Evolutionary conservation across 176 grass and related monocot genomes (phyloP), one percentile per base, ranked within the genome.

Genomic region (Leersia perrieri): DNA sequence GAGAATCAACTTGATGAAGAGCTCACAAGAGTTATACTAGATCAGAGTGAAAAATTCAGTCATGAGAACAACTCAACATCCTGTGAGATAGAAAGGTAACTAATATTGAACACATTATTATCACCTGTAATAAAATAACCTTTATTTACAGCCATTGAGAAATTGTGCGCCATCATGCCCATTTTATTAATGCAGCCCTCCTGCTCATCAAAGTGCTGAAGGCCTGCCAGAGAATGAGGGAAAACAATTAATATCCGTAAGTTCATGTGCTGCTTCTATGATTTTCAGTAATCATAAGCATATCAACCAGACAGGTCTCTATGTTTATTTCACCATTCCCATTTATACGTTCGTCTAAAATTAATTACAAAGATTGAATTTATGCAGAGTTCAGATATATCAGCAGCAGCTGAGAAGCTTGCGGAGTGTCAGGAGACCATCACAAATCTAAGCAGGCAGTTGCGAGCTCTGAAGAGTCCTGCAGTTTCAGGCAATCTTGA

Each of bases 351-450:
- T 4, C 32, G 15, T 81, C 15, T 58, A 41, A 3, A 66, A 35
- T 60, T n/a, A 74, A 61, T 41, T 4, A 69, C 77, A 42, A 13
- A 53, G 5, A 58, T 16, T 73, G 39, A 38, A 13, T 22, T 31
- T 45, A 10, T 88, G 65, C 87, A 97, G 94, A 72, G 88, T 49
- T 81, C 61, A 18, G 84, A 94, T 15, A 81, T 74, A 78, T 69
- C 44, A 4, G 83, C 80, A 80, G 84, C 87, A 63, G 87, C 87
- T 12, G 82, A 90, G 36, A 91, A 94, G 69, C 88, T 97, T 82
- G 84, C 88, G 5, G 94, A 85, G 76, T 97, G 91, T 77, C 91
- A 97, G 57, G 86, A 86, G 66, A 89, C 88, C 7, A 93, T 97
- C 34, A 78, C 89, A 34, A 91, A 71, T 11, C 66, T 97, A 23